Evolutionary conservation across 1,139 yeast genomes (phyloP), one percentile per base, ranked within the genome.

Genomic region (Pneumocystis canis): DNA sequence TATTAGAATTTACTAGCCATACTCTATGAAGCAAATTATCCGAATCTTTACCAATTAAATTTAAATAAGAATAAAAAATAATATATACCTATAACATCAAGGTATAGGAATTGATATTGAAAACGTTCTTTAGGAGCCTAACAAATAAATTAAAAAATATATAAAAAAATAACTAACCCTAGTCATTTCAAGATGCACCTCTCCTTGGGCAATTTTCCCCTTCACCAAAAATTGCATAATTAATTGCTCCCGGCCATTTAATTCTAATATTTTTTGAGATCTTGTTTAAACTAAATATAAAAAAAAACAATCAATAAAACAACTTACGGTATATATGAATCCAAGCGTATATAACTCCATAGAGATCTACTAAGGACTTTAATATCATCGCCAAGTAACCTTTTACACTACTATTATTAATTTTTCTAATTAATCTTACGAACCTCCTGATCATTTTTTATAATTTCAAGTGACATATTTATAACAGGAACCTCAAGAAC

Each of bases 141-240:
- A 11, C 18, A 32, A 33, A 37, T 56, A 33, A 18, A 37, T 56
- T 18, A 56, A 33, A 18, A 56, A 18, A 37, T 20, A 32, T 37
- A 33, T 20, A 18, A n/a, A 40, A 18, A 40, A 18, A 9, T n/a
- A 37, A 56, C 25, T n/a, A 33, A 20, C 58, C 25, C 76, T 78
- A 30, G 84, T 76, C 60, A 89, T 89, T 71, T 87, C 94, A 68
- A 85, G 76, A 64, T 82, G 82, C 3, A 85, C 89, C 35, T 82
- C 75, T n/a, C 87, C 95, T 65, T 79, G 70, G 63, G 73, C 79
- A 25, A 71, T 68, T 28, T 73, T 72, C 61, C 89, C 80, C 70
- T 85, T 89, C 41, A 87, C 89, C 69, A 83, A 86, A 72, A 87
- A 87, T 70, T 82, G 80, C 88, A 87, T 84, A 62, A 82, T 78